Base-by-base conservation (phyloP, 2,329 filamentous ascomycete species). In the Dactylellina sp. region DNA sequence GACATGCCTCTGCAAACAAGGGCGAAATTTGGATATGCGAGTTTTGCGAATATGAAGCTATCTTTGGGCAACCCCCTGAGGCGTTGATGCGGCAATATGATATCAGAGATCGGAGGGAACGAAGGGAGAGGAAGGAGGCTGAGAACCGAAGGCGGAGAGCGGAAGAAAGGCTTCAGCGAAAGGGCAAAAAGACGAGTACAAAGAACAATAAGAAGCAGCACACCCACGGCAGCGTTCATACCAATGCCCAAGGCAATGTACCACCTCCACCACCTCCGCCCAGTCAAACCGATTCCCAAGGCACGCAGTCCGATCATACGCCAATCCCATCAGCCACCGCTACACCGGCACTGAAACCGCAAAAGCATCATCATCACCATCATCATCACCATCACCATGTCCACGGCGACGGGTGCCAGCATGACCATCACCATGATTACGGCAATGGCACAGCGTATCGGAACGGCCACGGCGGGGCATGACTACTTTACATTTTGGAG, bases 31-130 rank as follows among this genome's bases (percentile, higher is more conserved):
- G 93, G 91, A 93, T 98, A 50, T 99, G 95, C 82, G 92, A 97
- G 79, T 98, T 98, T 80, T 99, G 95, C 83, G 95, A 99, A 81
- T 99, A 97, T 80, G 94, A 98, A 82, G 88, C 88, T 59, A 97
- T 99, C 55, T 98, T 97, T 80, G 94, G 94, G n/a, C 86, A 86
- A 59, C 91, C 91, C 1, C 95, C 95, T 0, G 86, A 88, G 78
- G 92, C 92, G 55, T 83, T 99, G 62, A 96, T 98, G 76, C 88
- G 91, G 42, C 89, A 93, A 75, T 99, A 98, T 80, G 95, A 99
- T 82, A 91, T 94, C 80, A 97, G 97, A 81, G 95, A 97, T 79
- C 89, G 92, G 37, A 90, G 91, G 72, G 89, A 92, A 80, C 89
- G 92, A 53, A 59, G 70, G 40, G 66, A 71, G 52, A 91, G 92